Evolutionary conservation across 441 rosid species (phyloP).

Genomic region (Erodium moschatum): DNA sequence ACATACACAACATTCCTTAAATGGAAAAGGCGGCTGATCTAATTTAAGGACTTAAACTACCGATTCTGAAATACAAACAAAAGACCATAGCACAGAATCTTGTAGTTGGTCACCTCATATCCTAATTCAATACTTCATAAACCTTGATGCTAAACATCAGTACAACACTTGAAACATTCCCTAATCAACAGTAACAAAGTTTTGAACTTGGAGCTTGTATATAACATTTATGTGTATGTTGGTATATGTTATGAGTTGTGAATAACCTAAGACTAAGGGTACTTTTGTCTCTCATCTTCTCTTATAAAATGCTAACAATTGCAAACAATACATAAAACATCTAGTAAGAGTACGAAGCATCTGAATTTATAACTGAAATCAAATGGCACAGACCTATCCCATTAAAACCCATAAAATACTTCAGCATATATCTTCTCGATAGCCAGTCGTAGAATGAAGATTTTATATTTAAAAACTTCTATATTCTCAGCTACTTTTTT

Average conservation of each 20-base stretch:
- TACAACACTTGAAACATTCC: background rate
- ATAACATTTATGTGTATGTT: background rate
- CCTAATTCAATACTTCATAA: background rate
- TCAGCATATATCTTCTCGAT: background rate
- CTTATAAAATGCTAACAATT: background rate
- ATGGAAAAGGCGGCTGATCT: slow-evolving; percentile 12
- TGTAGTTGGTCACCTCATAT: background rate
- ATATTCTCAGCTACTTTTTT: background rate
- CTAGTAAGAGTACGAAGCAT: background rate
- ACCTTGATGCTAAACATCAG: background rate
- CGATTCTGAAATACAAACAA: slow-evolving; percentile 5
- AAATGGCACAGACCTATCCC: background rate
- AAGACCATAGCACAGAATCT: background rate
- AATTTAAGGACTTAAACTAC: slow-evolving; percentile 12
- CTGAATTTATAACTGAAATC: background rate
- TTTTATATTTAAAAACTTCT: background rate
- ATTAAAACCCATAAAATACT: background rate
- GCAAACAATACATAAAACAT: background rate
- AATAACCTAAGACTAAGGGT: background rate
- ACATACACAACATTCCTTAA: background rate
- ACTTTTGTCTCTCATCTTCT: background rate
- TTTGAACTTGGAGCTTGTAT: background rate
- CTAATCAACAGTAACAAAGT: background rate
- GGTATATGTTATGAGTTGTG: background rate
- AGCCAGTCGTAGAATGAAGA: background rate